Conservation (phyloP, 1,284 basidiomycete species). For the Papiliotrema laurentii region DNA sequence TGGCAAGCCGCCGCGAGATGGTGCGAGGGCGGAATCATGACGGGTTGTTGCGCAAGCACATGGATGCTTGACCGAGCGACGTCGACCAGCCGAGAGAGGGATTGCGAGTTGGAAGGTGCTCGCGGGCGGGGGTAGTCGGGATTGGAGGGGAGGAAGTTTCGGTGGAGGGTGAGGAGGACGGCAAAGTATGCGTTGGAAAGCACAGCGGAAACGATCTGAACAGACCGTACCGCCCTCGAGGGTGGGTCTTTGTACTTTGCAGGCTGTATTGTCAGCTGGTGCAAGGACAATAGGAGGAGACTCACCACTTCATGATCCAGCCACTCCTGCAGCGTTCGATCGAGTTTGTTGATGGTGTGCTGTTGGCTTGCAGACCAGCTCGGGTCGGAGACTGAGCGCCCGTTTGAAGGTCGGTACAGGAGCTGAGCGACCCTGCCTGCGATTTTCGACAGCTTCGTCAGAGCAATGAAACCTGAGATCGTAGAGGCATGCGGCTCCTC, state of each 20-base stretch:
- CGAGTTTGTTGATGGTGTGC: conserved; percentile 67
- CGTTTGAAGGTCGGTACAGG: conserved; percentile 39
- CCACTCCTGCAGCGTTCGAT: conserved; percentile 71
- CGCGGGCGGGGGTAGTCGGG: conserved; percentile 40
- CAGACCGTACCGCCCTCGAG: conserved; percentile 20
- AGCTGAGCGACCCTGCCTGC: conserved; percentile 62
- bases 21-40: conserved; percentile 78
- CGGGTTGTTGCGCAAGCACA: conserved; percentile 76
- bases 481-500: conserved; percentile 40
- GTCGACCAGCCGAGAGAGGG: conserved; percentile 41
- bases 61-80: conserved; percentile 56
- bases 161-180: conserved; percentile 78
- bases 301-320: conserved; percentile 58
- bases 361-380: conserved; percentile 69
- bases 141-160: conserved; percentile 63
- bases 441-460: conserved; percentile 73
- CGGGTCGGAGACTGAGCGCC: conserved; percentile 52
- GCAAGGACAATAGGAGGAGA: not conserved
- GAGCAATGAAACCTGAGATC: conserved; percentile 72
- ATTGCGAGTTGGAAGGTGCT: conserved; percentile 41
- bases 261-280: conserved; percentile 51
- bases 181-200: conserved; percentile 86
- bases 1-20: conserved; percentile 88
- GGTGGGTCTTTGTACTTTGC: conserved; percentile 56
- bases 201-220: conserved; percentile 66